Conservation (phyloP, 2,329 filamentous ascomycete species). For the Rugonectria rugulosa region DNA sequence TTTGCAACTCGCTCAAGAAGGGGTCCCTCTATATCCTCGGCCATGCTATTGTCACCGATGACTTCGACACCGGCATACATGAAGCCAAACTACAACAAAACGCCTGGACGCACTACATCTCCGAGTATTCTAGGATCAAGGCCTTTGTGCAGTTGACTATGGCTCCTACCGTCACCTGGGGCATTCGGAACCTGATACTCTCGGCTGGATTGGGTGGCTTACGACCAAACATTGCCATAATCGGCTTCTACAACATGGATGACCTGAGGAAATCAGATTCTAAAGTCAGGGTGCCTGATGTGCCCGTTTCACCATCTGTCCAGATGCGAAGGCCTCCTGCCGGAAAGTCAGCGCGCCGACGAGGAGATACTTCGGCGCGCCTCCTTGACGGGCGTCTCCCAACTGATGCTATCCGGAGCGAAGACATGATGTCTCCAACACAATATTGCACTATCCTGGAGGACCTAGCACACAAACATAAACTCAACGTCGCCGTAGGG, state of each 20-base stretch:
- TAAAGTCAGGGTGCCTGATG: conserved; percentile 62
- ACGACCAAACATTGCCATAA: conserved; percentile 85
- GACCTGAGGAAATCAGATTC: conserved; percentile 71
- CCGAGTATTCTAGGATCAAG: conserved; percentile 83
- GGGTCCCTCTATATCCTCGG: conserved; percentile 85
- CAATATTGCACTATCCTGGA: conserved; percentile 86
- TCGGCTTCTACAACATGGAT: conserved; percentile 82
- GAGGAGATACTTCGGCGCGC: conserved; percentile 63
- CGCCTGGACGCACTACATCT: conserved; percentile 85
- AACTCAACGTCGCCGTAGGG: conserved; percentile 85
- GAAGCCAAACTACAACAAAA: conserved; percentile 83
- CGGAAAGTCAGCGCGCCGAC: conserved; percentile 45
- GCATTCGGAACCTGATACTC: conserved; percentile 81
- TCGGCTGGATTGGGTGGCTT: conserved; percentile 86
- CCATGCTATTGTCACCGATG: conserved; percentile 85
- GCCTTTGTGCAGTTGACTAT: conserved; percentile 89
- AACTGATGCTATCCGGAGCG: conserved; percentile 73
- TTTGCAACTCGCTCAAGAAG: conserved; percentile 92
- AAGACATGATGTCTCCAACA: conserved; percentile 72
- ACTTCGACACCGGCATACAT: conserved; percentile 79
- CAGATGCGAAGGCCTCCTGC: conserved; percentile 43
- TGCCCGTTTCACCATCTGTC: conserved; percentile 47
- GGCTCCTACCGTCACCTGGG: conserved; percentile 84
- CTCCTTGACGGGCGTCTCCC: conserved; percentile 68
- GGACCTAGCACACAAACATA: conserved; percentile 78